Percentiles rank a stretch among this genome's conserved stretches.
Evolutionary conservation across 495 filamentous ascomycete genomes (phyloP).

Genomic region (Choiromyces venosus): DNA sequence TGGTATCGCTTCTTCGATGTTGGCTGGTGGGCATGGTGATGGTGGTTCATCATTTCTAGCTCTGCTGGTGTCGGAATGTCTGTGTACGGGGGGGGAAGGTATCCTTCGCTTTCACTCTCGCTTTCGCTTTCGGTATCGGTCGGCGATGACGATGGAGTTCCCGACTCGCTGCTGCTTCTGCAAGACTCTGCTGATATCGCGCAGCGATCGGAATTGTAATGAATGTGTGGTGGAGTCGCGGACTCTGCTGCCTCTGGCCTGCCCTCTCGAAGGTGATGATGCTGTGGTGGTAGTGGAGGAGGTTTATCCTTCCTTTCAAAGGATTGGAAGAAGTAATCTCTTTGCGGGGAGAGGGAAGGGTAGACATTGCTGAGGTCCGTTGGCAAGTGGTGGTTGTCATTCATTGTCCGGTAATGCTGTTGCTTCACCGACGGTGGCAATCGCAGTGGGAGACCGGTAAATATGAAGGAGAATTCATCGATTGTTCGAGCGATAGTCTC

Average conservation of each 20-base stretch:
- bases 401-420: not conserved
- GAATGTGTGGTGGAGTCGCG: slow-evolving; percentile 23
- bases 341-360: slow-evolving; percentile 21
- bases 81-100: not conserved
- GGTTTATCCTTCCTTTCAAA: slow-evolving; percentile 6
- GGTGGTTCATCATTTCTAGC: not conserved
- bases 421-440: slow-evolving; percentile 12
- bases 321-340: slow-evolving; percentile 28
- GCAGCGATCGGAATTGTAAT: slow-evolving; percentile 18
- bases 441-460: slow-evolving; percentile 23
- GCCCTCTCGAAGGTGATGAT: slow-evolving; percentile 23
- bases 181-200: slow-evolving; percentile 18
- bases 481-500: slow-evolving; percentile 25
- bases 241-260: slow-evolving; percentile 21
- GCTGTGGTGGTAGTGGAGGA: slow-evolving; percentile 4
- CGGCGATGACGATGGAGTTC: slow-evolving; percentile 5
- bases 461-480: slow-evolving; percentile 33
- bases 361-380: slow-evolving; percentile 19
- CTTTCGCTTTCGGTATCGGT: not conserved
- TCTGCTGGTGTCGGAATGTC: not conserved
- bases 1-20: not conserved
- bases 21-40: not conserved
- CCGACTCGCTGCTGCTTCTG: slow-evolving; percentile 20
- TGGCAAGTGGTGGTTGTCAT: not conserved
- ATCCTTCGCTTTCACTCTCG: not conserved